Conservation (phyloP, 148 eudicot species). For the Rhododendron griersonianum region DNA sequence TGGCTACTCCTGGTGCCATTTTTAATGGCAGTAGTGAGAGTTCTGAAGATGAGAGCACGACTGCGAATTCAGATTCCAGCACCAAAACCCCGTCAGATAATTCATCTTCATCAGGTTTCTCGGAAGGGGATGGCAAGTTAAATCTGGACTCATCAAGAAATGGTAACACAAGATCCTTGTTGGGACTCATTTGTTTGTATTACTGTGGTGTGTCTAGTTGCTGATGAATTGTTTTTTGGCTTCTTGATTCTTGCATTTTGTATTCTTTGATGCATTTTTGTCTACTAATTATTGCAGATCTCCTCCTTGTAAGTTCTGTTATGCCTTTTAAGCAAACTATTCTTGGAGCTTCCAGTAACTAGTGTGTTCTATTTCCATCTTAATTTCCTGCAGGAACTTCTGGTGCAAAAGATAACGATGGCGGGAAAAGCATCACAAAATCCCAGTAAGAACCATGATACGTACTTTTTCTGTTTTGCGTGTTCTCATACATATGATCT, state of each 20-base stretch:
- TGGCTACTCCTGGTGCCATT: constrained; percentile 39
- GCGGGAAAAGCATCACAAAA: constrained; percentile 17
- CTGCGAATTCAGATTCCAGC: constrained; percentile 35
- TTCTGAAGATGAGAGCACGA: constrained; percentile 35
- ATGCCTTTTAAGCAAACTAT: background rate
- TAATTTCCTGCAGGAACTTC: constrained; percentile 35
- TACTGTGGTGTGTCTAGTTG: background rate
- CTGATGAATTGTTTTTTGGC: constrained; percentile 1
- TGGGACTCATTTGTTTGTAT: background rate
- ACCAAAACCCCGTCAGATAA: constrained; percentile 45
- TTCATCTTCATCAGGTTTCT: constrained; percentile 46
- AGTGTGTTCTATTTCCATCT: background rate
- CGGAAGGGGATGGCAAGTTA: constrained; percentile 40
- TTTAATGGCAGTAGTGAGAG: constrained; percentile 53
- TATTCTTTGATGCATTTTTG: background rate
- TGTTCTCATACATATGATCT: background rate
- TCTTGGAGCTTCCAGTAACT: constrained; percentile 6
- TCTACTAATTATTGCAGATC: background rate
- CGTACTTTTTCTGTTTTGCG: background rate
- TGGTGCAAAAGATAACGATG: constrained; percentile 17
- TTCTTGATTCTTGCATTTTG: background rate
- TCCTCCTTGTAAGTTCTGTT: background rate
- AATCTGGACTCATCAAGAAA: constrained; percentile 26
- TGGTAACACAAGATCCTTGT: constrained; percentile 25
- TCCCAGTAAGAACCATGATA: constrained; percentile 34